Evolutionary conservation across 805 yeast genomes (phyloP).

Genomic region (Blastobotrys peoriensis): DNA sequence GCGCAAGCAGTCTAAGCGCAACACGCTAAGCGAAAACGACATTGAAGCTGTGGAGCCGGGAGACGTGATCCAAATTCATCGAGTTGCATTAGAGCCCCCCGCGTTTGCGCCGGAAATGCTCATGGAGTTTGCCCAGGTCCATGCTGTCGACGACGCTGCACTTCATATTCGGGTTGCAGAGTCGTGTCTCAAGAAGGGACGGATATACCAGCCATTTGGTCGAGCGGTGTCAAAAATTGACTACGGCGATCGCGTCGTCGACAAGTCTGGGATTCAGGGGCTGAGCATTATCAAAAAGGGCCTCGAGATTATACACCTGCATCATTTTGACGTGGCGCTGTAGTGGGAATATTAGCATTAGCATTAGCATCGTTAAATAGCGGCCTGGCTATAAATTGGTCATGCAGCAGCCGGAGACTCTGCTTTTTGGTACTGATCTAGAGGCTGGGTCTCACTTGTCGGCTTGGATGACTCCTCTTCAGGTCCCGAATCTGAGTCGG

Average conservation of each 20-base stretch:
- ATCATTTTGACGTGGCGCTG: constrained; percentile 3
- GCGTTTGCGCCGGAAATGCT: neutral
- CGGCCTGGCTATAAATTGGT: no score
- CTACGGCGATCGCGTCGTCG: constrained; percentile 1
- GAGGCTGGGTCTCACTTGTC: no score
- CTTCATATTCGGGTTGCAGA: constrained; percentile 2
- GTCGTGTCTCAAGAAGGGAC: neutral
- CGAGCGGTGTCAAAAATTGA: neutral
- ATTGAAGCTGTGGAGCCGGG: neutral
- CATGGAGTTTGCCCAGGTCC: constrained; percentile 1
- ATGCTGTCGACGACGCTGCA: neutral
- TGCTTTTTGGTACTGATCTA: no score
- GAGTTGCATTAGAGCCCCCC: neutral
- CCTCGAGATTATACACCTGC: neutral
- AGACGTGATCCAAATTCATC: neutral
- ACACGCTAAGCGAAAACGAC: neutral
- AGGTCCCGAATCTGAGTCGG: constrained; percentile 5
- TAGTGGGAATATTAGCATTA: no score
- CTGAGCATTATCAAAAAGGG: neutral
- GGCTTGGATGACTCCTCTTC: neutral
- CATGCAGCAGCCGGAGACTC: no score
- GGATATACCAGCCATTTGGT: neutral
- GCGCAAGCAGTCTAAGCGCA: neutral
- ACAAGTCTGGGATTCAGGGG: neutral
- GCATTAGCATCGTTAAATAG: no score